phyloP scores from a whole-genome alignment of 148 eudicot species.

The Chenopodium suecicum region DNA sequence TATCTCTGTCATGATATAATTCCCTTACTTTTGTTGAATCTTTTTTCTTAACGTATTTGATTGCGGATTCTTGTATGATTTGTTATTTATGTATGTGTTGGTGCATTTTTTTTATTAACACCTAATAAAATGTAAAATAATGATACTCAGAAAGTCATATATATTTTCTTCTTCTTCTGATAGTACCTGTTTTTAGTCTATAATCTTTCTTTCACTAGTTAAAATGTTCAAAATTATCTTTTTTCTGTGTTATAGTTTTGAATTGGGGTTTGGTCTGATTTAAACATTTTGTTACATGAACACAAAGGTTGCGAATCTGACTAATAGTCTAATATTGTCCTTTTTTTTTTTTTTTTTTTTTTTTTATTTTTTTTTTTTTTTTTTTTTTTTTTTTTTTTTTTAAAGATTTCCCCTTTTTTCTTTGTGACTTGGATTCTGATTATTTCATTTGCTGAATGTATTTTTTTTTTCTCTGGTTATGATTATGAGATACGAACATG shows the following conservation, averaged over 20 bases:
- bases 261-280: not conserved
- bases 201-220: too few relatives aligned
- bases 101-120: not conserved
- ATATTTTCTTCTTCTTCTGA: too few relatives aligned
- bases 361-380: not conserved
- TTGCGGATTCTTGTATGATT: not conserved
- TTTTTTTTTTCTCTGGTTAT: not conserved
- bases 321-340: not conserved
- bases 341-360: not conserved
- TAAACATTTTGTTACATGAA: not conserved
- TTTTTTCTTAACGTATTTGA: not conserved
- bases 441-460: not conserved
- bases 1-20: not conserved
- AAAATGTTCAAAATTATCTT: too few relatives aligned
- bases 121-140: not conserved
- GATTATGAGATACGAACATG: not conserved
- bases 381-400: not conserved
- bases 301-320: not conserved
- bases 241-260: not conserved
- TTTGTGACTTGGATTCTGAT: not conserved
- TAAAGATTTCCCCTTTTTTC: not conserved
- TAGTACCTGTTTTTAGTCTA: too few relatives aligned
- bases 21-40: not conserved
- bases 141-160: not conserved
- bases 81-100: slow-evolving; percentile 1